Conservation (phyloP, 352 stramenopile species). For the Phytophthora multivora region DNA sequence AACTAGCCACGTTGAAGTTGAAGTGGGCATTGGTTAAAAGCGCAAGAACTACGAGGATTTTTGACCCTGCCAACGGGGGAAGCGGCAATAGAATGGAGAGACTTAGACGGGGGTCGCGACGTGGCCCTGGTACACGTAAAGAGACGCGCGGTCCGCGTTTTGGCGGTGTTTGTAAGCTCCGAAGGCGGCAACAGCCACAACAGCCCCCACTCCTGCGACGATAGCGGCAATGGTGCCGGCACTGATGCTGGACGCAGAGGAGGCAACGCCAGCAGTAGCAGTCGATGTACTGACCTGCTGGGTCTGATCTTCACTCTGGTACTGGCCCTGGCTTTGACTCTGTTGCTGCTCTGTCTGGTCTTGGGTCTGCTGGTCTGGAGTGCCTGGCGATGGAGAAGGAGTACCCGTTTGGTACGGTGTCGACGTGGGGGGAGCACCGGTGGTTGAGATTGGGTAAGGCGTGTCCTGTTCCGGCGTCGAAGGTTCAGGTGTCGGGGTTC, state of each 20-base stretch:
- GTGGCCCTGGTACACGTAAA: slow-evolving; percentile 18
- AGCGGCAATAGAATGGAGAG: not conserved
- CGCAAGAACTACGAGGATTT: not conserved
- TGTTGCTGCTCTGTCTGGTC: slow-evolving; percentile 8
- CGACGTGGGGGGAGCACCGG: not conserved
- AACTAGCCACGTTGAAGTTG: not conserved
- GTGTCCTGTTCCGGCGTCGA: not conserved
- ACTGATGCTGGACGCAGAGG: not conserved
- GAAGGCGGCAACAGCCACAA: slow-evolving; percentile 30
- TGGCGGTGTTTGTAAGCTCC: slow-evolving; percentile 24
- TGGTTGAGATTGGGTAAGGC: not conserved
- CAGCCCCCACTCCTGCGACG: slow-evolving; percentile 18
- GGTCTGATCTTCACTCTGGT: not conserved
- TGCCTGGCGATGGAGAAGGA: not conserved
- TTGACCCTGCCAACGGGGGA: slow-evolving; percentile 1
- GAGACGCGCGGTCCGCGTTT: slow-evolving; percentile 4
- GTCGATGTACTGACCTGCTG: slow-evolving; percentile 20
- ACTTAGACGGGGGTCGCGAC: slow-evolving; percentile 21
- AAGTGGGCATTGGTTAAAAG: not conserved
- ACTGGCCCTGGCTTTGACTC: not conserved
- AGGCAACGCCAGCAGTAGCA: not conserved
- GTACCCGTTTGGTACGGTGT: not conserved
- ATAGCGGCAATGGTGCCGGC: slow-evolving; percentile 18
- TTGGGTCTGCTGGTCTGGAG: slow-evolving; percentile 16
- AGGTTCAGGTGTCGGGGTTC: not conserved